phyloP scores from a whole-genome alignment of 192 early-diverging fungal genomes.

The Lobosporangium transversale region DNA sequence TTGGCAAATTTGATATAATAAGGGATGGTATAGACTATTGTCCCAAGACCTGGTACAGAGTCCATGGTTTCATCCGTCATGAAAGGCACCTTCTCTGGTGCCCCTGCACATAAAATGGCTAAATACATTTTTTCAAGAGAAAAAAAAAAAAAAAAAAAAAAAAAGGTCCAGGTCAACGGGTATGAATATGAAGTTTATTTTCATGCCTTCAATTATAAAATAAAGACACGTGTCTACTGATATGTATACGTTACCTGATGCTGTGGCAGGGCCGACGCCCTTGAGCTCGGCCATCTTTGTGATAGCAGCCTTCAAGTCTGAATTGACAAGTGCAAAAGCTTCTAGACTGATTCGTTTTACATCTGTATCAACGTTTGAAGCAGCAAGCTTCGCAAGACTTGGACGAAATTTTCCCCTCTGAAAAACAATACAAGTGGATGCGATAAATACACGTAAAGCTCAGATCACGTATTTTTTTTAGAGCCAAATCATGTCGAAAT shows the following conservation, averaged over 20 bases:
- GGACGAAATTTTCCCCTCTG: constrained; percentile 51
- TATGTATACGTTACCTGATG: constrained; percentile 47
- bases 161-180: neutral
- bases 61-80: constrained; percentile 54
- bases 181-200: neutral
- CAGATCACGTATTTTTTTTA: no score
- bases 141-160: neutral
- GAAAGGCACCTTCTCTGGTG: constrained; percentile 36
- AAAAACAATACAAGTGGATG: neutral
- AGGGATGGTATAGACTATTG: constrained; percentile 35
- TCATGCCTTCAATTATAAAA: neutral
- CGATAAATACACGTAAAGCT: no score
- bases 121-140: neutral
- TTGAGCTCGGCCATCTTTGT: constrained; percentile 44
- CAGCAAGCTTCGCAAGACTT: constrained; percentile 24
- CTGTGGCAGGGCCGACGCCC: constrained; percentile 45
- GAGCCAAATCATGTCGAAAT: no score
- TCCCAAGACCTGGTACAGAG: constrained; percentile 43
- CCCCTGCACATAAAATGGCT: constrained; percentile 43
- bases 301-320: constrained; percentile 28
- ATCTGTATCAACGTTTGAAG: constrained; percentile 17
- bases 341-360: constrained; percentile 26
- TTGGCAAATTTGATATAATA: constrained; percentile 50
- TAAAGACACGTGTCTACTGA: no score
- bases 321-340: constrained; percentile 17